Conservation (phyloP, 2,329 filamentous ascomycete genomes). For the Lasiodiplodia citricola region DNA sequence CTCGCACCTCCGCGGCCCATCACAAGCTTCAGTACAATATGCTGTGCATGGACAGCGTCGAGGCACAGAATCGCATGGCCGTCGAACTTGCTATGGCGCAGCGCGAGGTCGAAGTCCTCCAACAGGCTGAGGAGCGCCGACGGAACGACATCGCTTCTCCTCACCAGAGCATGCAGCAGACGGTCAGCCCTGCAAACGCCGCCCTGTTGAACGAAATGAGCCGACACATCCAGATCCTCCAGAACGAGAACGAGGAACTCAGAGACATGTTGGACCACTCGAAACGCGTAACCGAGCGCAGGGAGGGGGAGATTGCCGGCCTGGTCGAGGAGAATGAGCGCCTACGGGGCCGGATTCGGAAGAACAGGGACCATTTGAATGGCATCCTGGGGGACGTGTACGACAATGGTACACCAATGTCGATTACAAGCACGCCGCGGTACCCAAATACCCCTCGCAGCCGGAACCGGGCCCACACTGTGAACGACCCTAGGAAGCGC, state of each 20-base stretch:
- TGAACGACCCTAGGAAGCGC: conserved; percentile 36
- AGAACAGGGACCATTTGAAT: conserved; percentile 87
- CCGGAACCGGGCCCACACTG: conserved; percentile 7
- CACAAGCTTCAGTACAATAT: conserved; percentile 90
- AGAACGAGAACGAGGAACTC: conserved; percentile 69
- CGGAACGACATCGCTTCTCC: conserved; percentile 60
- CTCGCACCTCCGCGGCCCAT: conserved; percentile 84
- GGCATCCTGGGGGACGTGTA: conserved; percentile 40
- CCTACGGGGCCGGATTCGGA: conserved; percentile 81
- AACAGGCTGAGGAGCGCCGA: conserved; percentile 72
- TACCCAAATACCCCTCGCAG: conserved; percentile 37
- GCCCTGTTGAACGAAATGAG: conserved; percentile 55
- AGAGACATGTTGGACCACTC: conserved; percentile 71
- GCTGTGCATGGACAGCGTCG: conserved; percentile 80
- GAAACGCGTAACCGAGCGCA: conserved; percentile 77
- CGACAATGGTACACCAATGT: conserved; percentile 72
- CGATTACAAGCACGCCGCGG: conserved; percentile 49
- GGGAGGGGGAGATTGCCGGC: conserved; percentile 72
- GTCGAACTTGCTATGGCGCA: conserved; percentile 94
- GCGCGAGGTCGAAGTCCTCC: conserved; percentile 83
- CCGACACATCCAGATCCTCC: conserved; percentile 66
- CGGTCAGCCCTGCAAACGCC: conserved; percentile 60
- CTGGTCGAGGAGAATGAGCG: conserved; percentile 78
- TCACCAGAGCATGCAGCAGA: conserved; percentile 58
- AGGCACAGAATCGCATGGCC: conserved; percentile 82